Base-by-base conservation (phyloP, 306 rosid genomes). In the Citrullus amarus region DNA sequence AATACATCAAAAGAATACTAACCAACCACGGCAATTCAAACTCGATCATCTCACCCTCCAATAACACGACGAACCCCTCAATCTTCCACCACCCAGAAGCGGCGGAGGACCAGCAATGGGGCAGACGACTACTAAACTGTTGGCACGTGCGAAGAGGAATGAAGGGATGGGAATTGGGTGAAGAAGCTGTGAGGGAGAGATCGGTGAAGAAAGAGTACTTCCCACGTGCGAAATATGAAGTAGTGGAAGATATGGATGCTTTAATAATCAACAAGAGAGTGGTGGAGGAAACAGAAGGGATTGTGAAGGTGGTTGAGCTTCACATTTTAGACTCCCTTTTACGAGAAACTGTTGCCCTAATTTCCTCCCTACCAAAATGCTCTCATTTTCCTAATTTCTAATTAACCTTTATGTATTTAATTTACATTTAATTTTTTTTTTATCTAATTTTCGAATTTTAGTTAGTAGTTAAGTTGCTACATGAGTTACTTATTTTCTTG, bases 1-100 rank as follows among this genome's bases (percentile, higher is more conserved):
- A 84, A 81, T 90, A 89, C 86, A 78, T 93, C n/a, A 53, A 82
- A 18, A 57, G 78, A 77, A 85, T 89, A 62, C 82, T 89, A 55
- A 69, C 1, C 9, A 18, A 14, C 6, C 6, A 39, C 5, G 8
- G 8, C 17, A 46, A 25, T 3, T 36, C 74, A 38, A 38, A 15
- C 51, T 44, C 3, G 50, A 10, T 44, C 6, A 36, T 36, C 50
- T 10, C 50, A 44, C 13, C 50, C 6, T 5, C 39, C 6, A 36
- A 36, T 36, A 36, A 36, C 39, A 6, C 39, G 4, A 4, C 4
- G 39, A 36, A 36, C 5, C 39, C 39, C 50, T 44, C 50, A 44
- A 44, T 2, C 13, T 66, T 66, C 73, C 15, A 66, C 25, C 20
- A 66, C 13, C 46, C 8, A 8, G 46, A 43, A 43, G 8, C 46